Base-by-base conservation (phyloP, 805 yeast genomes). In the Wickerhamomyces strasburgensis region DNA sequence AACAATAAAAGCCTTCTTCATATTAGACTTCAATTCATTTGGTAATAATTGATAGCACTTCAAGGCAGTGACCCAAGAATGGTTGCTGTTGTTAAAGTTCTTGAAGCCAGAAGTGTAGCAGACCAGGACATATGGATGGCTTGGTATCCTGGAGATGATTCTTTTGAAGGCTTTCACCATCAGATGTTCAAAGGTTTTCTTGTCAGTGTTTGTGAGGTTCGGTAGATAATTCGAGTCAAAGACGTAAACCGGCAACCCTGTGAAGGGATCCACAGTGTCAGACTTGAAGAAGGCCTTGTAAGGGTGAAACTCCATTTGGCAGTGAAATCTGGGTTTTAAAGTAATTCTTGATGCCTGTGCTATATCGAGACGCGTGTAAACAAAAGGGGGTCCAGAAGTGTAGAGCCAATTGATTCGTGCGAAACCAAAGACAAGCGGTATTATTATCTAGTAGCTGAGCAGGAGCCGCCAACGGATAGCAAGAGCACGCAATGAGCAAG, bases 211-310 rank as follows among this genome's bases (percentile, higher is more conserved):
- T 3, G 72, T 70, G 2, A 80, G 69, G 10, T 75, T 62, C 0
- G 96, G 96, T 9, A 89, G 65, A 46, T 76, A 83, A 11, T 89
- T 78, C 3, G 96, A 77, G 57, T 90, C 96, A 43, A 90, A 77
- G 5, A 88, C 80, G 52, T 78, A 88, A 9, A 90, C 60, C 0
- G 96, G 95, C 17, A 78, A 69, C 6, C 71, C 65, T 1, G 86
- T 70, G 34, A 67, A 65, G 0, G 90, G 87, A 53, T 88, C 96
- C 26, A 60, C 54, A 1, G 82, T 68, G 33, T 68, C 70, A 2
- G 93, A 64, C 45, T 70, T 67, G 65, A 72, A 80, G 52, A 83
- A 78, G 17, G 69, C 67, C 48, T 65, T 69, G 31, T 61, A 49
- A 3, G 53, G 43, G 19, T 51, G 48, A 39, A 54, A 51, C 42